Conservation (phyloP, 805 yeast genomes). For the Diddensiella caesifluorescens region DNA sequence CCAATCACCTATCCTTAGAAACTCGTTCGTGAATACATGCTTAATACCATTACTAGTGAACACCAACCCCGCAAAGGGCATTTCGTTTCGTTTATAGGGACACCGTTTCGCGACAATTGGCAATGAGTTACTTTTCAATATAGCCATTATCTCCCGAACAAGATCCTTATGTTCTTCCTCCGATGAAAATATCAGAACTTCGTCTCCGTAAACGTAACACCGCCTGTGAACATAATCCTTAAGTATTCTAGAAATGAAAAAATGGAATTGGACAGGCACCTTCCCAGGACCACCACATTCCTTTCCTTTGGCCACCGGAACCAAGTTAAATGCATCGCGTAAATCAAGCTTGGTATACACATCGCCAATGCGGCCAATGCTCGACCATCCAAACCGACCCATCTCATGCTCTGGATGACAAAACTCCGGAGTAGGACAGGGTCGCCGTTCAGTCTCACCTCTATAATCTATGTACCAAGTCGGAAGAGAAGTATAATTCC, state of each 20-base stretch:
- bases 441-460: too few relatives aligned
- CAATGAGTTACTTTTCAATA: neutral
- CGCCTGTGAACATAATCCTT: neutral
- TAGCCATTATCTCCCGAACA: neutral
- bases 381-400: neutral
- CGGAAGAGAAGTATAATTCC: too few relatives aligned
- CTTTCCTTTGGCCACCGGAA: neutral
- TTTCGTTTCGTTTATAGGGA: neutral
- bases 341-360: constrained; percentile 2
- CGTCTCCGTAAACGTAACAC: constrained; percentile 1
- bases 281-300: neutral
- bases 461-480: too few relatives aligned
- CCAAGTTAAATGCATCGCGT: constrained; percentile 1
- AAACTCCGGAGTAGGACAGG: too few relatives aligned
- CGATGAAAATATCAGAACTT: neutral
- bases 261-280: neutral
- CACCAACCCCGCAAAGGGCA: neutral
- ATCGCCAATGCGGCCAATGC: constrained; percentile 2
- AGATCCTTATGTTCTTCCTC: neutral
- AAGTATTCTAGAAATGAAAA: neutral
- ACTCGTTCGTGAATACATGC: neutral
- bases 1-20: neutral
- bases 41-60: neutral
- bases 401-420: too few relatives aligned
- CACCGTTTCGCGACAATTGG: neutral